Percentiles rank a stretch among this genome's conserved stretches.
Evolutionary conservation across 2,329 filamentous ascomycete species (phyloP).

Genomic region (Alternaria sp.): DNA sequence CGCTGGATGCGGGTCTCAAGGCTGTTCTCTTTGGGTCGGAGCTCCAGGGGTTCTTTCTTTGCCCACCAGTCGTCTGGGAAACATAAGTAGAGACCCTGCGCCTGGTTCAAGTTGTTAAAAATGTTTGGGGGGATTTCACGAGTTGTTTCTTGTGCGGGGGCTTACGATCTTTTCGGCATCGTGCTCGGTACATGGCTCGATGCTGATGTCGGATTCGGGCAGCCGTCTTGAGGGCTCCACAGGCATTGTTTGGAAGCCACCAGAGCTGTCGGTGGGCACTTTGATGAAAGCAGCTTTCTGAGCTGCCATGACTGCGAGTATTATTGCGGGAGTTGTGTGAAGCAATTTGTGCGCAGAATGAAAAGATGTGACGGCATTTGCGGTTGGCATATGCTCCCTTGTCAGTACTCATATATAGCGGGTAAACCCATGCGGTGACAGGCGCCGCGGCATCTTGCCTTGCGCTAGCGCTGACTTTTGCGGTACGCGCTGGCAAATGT

Average conservation of each 20-base stretch:
- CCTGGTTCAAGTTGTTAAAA: constrained; percentile 23
- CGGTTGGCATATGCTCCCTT: too few species aligned
- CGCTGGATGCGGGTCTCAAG: constrained; percentile 23
- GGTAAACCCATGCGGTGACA: neutral
- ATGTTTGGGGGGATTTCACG: neutral
- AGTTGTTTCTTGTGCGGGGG: neutral
- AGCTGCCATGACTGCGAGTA: constrained; percentile 17
- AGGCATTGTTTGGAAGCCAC: constrained; percentile 31
- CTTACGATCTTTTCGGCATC: constrained; percentile 34
- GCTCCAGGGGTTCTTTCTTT: constrained; percentile 31
- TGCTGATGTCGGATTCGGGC: constrained; percentile 26
- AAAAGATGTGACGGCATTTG: neutral
- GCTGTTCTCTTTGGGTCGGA: constrained; percentile 22
- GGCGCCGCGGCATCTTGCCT: neutral
- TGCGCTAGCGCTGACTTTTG: neutral
- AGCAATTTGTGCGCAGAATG: accelerated
- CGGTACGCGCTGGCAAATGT: neutral
- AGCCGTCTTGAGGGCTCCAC: constrained; percentile 31
- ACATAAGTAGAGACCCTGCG: constrained; percentile 39
- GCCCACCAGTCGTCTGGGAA: constrained; percentile 36
- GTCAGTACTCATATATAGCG: neutral
- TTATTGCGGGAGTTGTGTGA: accelerated
- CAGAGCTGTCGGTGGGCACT: constrained; percentile 10
- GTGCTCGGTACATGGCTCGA: constrained; percentile 28
- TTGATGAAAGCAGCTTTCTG: constrained; percentile 32